Percentiles rank a stretch among this genome's conserved stretches.
These are phyloP conservation scores for Entomophthora muscae DNA, from an alignment of 371 early-diverging fungal genomes.

Conservation along the genomic window DNA sequence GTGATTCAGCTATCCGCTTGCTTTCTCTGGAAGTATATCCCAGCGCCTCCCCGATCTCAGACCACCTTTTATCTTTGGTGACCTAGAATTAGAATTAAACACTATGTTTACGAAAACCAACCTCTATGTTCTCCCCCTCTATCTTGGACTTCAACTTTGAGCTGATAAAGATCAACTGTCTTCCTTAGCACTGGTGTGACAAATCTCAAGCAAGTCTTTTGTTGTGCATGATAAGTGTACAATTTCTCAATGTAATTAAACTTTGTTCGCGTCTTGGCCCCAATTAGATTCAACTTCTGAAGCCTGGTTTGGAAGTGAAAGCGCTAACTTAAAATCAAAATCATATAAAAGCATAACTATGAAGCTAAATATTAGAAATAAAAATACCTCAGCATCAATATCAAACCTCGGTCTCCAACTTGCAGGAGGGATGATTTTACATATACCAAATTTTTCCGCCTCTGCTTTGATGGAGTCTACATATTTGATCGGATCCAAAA, in stretches of 20 bases:
- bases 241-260: conserved; percentile 84
- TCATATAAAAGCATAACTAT: not conserved
- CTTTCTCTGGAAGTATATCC: conserved; percentile 59
- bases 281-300: conserved; percentile 80
- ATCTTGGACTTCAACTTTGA: conserved; percentile 62
- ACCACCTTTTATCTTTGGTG: conserved; percentile 70
- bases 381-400: conserved; percentile 59
- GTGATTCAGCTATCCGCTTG: conserved; percentile 65
- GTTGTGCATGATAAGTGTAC: conserved; percentile 66
- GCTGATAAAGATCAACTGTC: conserved; percentile 65
- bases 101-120: not conserved
- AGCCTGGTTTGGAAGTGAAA: conserved; percentile 81
- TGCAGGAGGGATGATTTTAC: conserved; percentile 83
- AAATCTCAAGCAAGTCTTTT: conserved; percentile 39
- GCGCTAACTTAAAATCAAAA: conserved; percentile 22
- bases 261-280: conserved; percentile 69
- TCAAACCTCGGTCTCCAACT: conserved; percentile 71
- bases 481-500: conserved; percentile 67
- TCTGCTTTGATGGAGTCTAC: conserved; percentile 62
- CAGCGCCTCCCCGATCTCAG: conserved; percentile 61
- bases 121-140: conserved; percentile 64
- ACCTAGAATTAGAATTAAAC: conserved; percentile 27
- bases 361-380: not conserved
- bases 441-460: conserved; percentile 70
- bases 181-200: conserved; percentile 67